Conservation (phyloP, 345 rosid genomes). For the Gossypium arboreum region DNA sequence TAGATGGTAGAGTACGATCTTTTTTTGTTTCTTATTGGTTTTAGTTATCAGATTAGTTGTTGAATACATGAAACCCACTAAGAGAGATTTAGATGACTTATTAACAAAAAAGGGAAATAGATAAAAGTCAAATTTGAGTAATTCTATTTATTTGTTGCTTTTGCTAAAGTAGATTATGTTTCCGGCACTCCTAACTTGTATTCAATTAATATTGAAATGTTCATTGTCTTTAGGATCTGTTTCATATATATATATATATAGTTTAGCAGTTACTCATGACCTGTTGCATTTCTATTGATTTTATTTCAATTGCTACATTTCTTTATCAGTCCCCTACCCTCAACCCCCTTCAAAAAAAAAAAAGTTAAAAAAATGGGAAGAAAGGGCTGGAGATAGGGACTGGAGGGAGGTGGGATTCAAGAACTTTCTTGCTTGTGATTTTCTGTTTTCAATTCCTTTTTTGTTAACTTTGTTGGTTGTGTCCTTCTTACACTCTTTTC, state of each 20-base stretch:
- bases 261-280: neutral
- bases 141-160: neutral
- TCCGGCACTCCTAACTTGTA: neutral
- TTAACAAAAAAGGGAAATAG: neutral
- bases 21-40: neutral
- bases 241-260: neutral
- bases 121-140: neutral
- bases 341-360: neutral
- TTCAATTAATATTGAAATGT: neutral
- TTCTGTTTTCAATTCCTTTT: neutral
- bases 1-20: neutral
- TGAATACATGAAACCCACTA: neutral
- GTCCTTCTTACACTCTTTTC: slow-evolving; percentile 20
- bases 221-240: neutral
- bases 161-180: neutral
- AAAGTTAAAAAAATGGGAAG: neutral
- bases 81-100: neutral
- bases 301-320: neutral
- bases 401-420: neutral
- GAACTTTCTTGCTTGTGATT: neutral
- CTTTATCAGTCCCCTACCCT: neutral
- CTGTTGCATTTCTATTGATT: neutral
- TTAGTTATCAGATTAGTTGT: neutral
- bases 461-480: neutral
- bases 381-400: neutral